Evolutionary conservation across 805 yeast species (phyloP).

Genomic region (Wickerhamomyces ciferrii): DNA sequence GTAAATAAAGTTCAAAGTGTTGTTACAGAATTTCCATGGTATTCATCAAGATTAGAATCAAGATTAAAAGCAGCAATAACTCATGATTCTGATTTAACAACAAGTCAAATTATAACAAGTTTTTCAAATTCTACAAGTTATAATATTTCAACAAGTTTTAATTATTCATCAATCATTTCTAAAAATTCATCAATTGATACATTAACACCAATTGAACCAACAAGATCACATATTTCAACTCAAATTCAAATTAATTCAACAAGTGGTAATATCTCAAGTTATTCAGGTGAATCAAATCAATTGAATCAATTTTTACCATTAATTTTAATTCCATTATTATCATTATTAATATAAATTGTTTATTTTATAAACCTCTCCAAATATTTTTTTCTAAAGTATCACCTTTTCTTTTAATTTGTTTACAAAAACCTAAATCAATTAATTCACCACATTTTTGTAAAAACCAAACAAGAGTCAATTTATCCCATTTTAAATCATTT

Average conservation of each 20-base stretch:
- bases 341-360: background rate
- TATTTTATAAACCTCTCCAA: constrained; percentile 56
- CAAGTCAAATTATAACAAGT: background rate
- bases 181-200: background rate
- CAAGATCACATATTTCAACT: background rate
- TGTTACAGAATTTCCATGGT: constrained; percentile 23
- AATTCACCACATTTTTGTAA: constrained; percentile 70
- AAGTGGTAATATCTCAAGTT: background rate
- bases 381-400: constrained; percentile 64
- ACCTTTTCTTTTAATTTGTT: constrained; percentile 47
- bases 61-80: constrained; percentile 5
- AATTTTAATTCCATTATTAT: background rate
- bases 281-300: background rate
- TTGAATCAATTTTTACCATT: background rate
- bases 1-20: constrained; percentile 8
- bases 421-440: constrained; percentile 61
- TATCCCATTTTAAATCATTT: constrained; percentile 51
- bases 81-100: background rate
- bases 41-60: constrained; percentile 20
- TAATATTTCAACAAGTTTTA: background rate
- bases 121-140: background rate
- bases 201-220: background rate
- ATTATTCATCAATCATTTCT: background rate
- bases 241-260: background rate
- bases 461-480: constrained; percentile 64